Base-by-base conservation (phyloP, 768 basidiomycete species). In the Russula ochroleuca region DNA sequence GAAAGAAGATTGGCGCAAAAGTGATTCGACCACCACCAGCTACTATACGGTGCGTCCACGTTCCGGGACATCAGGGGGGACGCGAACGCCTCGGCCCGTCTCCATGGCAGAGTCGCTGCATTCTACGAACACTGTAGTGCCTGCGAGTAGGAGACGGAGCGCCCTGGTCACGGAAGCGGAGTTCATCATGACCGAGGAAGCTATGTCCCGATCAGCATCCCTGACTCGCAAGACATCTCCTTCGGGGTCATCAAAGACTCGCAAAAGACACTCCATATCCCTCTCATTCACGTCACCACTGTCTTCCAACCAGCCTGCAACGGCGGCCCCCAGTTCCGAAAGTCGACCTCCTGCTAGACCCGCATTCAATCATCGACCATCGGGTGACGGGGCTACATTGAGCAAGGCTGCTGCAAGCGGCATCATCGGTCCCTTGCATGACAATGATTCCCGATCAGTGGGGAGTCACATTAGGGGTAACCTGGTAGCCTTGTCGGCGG, bases 1-100 rank as follows among this genome's bases (percentile, higher is more conserved):
- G 70, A 91, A 87, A 76, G 90, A 92, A 66, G 78, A 79, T 37
- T 88, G 89, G 86, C 77, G 90, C 70, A 89, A 88, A 75, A 90
- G 89, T 68, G 90, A 92, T 73, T 85, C 90, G 7, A 90, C 88
- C n/a, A 83, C 86, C 71, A 71, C 71, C 40, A 86, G 88, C 69
- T 85, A 86, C 70, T 82, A 82, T 66, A 91, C 89, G 21, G 82
- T 89, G 61, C 82, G 88, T 35, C 82, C 85, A 40, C 71, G 73
- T 17, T 78, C 82, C 14, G 75, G 78, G 37, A 69, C 72, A 4
- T 69, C 76, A 15, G 71, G 70, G 38, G 79, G 78, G 43, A 73
- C 71, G 38, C 80, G 80, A 31, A 76, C 85, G 2, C 84, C 87
- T 41, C 80, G 90, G 17, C 90, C 90, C 4, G 87, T 89, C 37